Evolutionary conservation across 495 filamentous ascomycete species (phyloP), one percentile per base, ranked within the genome.

Genomic region (Aspergillus homomorphus): DNA sequence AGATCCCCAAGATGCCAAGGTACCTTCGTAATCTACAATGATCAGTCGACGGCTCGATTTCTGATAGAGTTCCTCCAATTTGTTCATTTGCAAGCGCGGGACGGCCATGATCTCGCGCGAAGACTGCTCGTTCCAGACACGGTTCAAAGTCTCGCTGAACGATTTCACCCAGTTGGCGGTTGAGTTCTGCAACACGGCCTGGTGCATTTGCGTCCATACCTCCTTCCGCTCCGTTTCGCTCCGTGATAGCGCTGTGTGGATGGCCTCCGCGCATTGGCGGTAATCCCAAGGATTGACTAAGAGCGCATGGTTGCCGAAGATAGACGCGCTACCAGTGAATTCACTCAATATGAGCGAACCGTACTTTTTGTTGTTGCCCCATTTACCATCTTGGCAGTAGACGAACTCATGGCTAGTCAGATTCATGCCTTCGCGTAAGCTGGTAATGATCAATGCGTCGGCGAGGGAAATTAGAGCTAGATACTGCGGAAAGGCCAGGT

Each of bases 241-340:
- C 81, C 95, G 91, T 58, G 89, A 87, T 16, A 96, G 77, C 1
- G 92, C 91, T 18, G 77, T 81, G 67, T 87, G 83, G 70, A 97
- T 91, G 18, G 92, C 91, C 6, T 90, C 82, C 42, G 90, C 89
- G 61, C 89, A 93, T 64, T 89, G 84, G 3, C 85, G 81, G 71
- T 96, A 93, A 65, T 96, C 89, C 92, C 92, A 97, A 9, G 92
- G 92, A 66, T 97, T 97, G 56, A 96, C 88, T 8, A 89, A 79
- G 18, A 97, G 81, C 14, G 75, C 75, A 53, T 87, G 81, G 22
- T 84, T 82, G 12, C 84, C 85, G 64, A 96, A 95, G 24, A 97
- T 81, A 1, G 89, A 88, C 9, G 92, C 86, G 64, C 89, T 94
- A 41, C 92, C 92, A 14, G 92, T 95, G 69, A 97, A 97, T 70